Conservation (phyloP, 768 basidiomycete species). For the Amanita thiersii region DNA sequence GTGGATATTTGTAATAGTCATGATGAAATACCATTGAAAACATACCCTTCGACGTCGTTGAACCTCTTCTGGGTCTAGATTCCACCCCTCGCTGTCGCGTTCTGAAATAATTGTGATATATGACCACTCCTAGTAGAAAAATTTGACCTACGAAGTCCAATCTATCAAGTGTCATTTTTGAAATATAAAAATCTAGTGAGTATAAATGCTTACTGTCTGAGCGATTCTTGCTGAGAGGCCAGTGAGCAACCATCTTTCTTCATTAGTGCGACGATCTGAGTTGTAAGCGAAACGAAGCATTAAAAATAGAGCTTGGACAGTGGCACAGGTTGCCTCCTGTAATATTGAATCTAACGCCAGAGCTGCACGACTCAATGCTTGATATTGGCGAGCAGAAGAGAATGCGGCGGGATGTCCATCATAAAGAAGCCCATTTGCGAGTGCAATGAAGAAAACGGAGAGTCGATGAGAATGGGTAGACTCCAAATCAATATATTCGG, state of each 20-base stretch:
- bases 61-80: constrained; percentile 33
- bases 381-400: constrained; percentile 29
- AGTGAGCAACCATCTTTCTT: constrained; percentile 40
- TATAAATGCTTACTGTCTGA: constrained; percentile 32
- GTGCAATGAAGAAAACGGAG: constrained; percentile 42
- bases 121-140: background rate
- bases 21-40: constrained; percentile 1
- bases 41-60: constrained; percentile 35
- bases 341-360: constrained; percentile 37
- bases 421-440: constrained; percentile 39
- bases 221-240: constrained; percentile 34
- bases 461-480: constrained; percentile 37
- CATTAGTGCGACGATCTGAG: constrained; percentile 32
- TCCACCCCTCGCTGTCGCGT: constrained; percentile 42
- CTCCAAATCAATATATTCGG: constrained; percentile 22
- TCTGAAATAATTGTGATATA: constrained; percentile 21
- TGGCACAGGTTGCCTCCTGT: constrained; percentile 34
- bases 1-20: constrained; percentile 4
- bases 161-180: too few species aligned
- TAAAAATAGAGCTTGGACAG: constrained; percentile 41
- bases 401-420: constrained; percentile 27
- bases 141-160: constrained; percentile 42
- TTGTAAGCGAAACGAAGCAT: constrained; percentile 33
- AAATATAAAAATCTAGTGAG: constrained; percentile 2
- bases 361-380: constrained; percentile 39